Conservation (phyloP, 2,329 filamentous ascomycete genomes). For the Ceratocystis eucalypticola region DNA sequence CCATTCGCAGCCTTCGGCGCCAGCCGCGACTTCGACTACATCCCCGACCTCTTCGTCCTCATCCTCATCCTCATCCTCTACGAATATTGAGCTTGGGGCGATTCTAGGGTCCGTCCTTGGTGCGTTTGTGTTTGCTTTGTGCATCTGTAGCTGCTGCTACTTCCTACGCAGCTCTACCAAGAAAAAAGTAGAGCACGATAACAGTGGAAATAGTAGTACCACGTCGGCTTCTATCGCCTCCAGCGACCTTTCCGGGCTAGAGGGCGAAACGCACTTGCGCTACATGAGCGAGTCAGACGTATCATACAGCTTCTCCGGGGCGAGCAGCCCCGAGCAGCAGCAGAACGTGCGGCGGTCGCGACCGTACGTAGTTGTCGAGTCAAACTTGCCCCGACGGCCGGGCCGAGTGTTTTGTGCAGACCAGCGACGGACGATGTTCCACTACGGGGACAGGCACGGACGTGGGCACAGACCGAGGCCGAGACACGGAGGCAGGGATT, state of each 20-base stretch:
- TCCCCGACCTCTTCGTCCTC: neutral
- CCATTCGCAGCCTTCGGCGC: neutral
- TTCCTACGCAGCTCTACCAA: neutral
- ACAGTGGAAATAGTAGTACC: too few species aligned
- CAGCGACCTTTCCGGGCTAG: neutral
- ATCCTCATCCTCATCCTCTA: neutral
- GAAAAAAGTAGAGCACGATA: neutral
- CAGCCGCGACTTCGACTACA: neutral
- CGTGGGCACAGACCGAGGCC: neutral
- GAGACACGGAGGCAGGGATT: too few species aligned
- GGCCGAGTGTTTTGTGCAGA: neutral
- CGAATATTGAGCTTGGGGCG: neutral
- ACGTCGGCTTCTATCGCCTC: too few species aligned
- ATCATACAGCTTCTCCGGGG: neutral
- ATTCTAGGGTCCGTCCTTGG: conserved; percentile 1
- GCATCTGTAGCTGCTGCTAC: conserved; percentile 3
- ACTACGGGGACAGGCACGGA: neutral
- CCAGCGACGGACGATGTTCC: neutral
- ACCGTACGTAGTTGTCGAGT: too few species aligned
- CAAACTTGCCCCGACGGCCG: neutral
- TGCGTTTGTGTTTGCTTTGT: neutral
- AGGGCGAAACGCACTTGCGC: neutral
- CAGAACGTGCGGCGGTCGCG: neutral
- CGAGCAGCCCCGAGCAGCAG: neutral
- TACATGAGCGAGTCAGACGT: neutral